phyloP scores from a whole-genome alignment of 352 stramenopile species.

The Pythium dissimile region DNA sequence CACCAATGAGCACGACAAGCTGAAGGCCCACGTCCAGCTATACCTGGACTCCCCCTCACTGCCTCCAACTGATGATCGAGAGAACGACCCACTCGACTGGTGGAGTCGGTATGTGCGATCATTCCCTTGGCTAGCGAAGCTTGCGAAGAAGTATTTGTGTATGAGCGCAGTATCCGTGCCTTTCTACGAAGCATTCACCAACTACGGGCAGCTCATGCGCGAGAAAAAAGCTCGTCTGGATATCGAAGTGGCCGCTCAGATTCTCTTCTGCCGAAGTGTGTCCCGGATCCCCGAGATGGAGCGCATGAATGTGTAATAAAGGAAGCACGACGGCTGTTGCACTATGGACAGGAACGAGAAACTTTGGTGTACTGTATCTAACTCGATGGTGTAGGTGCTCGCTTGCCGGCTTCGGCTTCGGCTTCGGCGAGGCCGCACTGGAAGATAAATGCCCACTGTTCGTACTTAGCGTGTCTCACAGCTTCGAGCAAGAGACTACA shows the following conservation, averaged over 20 bases:
- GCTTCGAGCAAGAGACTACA: conserved; percentile 21
- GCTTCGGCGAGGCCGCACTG: conserved; percentile 4
- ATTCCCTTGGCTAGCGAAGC: conserved; percentile 62
- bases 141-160: conserved; percentile 73
- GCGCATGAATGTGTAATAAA: conserved; percentile 73
- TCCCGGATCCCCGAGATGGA: conserved; percentile 82
- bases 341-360: too few species aligned
- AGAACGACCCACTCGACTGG: conserved; percentile 81
- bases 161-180: conserved; percentile 73
- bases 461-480: conserved; percentile 22
- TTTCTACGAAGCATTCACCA: conserved; percentile 77
- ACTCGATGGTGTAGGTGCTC: too few species aligned
- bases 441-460: conserved; percentile 16
- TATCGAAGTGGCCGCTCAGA: conserved; percentile 74
- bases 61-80: conserved; percentile 58
- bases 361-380: too few species aligned
- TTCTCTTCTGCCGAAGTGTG: conserved; percentile 77
- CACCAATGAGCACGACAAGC: conserved; percentile 47
- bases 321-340: too few species aligned
- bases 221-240: conserved; percentile 76
- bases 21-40: conserved; percentile 63
- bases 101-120: conserved; percentile 72
- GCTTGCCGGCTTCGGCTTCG: too few species aligned
- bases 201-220: conserved; percentile 71
- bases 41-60: conserved; percentile 70